Base-by-base conservation (phyloP, 83 land plant genomes). In the Diphasiastrum complanatum region DNA sequence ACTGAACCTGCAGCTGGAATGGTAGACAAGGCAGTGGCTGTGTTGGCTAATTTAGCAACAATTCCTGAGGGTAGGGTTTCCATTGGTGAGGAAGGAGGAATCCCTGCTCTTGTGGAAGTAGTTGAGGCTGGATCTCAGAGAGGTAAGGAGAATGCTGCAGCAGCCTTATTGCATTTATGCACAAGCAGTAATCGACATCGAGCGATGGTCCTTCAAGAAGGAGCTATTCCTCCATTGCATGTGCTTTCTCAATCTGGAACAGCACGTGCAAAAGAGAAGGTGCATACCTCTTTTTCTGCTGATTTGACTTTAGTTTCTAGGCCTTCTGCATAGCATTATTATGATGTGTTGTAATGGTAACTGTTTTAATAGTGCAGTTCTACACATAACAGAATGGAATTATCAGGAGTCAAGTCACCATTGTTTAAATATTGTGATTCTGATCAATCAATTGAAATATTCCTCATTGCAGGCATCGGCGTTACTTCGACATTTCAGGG, bases 21-120 rank as follows among this genome's bases (percentile, higher is more conserved):
- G 85, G 89, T 85, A 41, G 89, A 85, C 49, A 85, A 85, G 66
- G 89, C 83, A 5, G 89, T 85, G 2, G 89, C 89, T 37, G 85
- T 82, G 24, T 71, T 85, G 46, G 67, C 89, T 14, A 85, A 85
- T 60, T 81, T 85, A 51, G 57, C 85, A 6, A 81, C 89, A 1
- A 70, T 78, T 58, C 76, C 58, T n/a, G 89, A 85, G 52, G 89
- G 85, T 3, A 38, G 80, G 47, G 33, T 3, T 51, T 80, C 67
- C 6, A 81, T 85, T 56, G 82, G 78, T 27, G 78, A 70, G 31
- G 80, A 53, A 19, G 78, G 78, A 18, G 89, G 89, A 11, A 85
- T 85, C 23, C 80, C 80, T 40, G 76, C 71, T 46, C 75, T 85
- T 30, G 89, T 81, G 60, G 89, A 85, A 62, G 89, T 85, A 43